Evolutionary conservation across 2,329 filamentous ascomycete genomes (phyloP).

Genomic region (Paecilomyces sp.): DNA sequence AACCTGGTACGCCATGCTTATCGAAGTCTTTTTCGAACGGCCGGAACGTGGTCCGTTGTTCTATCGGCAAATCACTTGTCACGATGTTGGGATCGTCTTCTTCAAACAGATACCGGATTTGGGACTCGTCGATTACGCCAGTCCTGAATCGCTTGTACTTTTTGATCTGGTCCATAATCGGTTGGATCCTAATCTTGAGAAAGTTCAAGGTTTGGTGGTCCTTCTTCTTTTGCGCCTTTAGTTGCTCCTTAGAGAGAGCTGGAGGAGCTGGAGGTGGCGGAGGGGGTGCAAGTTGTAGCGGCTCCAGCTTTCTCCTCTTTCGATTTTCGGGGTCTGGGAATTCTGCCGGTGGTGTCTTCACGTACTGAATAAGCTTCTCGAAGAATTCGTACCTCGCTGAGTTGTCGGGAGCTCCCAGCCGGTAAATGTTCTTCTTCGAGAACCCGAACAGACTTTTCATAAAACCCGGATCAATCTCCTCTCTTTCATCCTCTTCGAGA

Average conservation of each 20-base stretch:
- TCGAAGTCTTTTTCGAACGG: conserved; percentile 78
- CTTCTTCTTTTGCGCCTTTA: conserved; percentile 69
- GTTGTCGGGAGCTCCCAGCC: conserved; percentile 60
- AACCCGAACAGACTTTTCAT: conserved; percentile 77
- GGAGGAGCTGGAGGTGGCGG: conserved; percentile 57
- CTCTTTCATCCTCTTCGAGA: conserved; percentile 57
- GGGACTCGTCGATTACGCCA: conserved; percentile 64
- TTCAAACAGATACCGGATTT: conserved; percentile 75
- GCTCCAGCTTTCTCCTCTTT: conserved; percentile 76
- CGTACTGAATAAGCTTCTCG: conserved; percentile 62
- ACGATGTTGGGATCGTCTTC: conserved; percentile 68
- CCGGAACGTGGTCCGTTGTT: conserved; percentile 53
- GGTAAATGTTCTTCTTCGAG: conserved; percentile 68
- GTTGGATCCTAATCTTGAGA: conserved; percentile 82
- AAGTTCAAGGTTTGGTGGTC: conserved; percentile 80
- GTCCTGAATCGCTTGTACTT: conserved; percentile 85
- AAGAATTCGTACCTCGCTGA: conserved; percentile 71
- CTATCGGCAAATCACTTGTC: conserved; percentile 52
- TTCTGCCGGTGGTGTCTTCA: conserved; percentile 71
- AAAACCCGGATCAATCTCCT: conserved; percentile 56
- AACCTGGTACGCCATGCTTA: conserved; percentile 66
- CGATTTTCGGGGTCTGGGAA: conserved; percentile 83
- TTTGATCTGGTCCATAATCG: conserved; percentile 96
- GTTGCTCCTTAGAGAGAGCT: conserved; percentile 67
- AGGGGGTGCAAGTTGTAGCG: conserved; percentile 66